phyloP scores from a whole-genome alignment of 148 eudicot genomes.

The Camellia granthamiana region DNA sequence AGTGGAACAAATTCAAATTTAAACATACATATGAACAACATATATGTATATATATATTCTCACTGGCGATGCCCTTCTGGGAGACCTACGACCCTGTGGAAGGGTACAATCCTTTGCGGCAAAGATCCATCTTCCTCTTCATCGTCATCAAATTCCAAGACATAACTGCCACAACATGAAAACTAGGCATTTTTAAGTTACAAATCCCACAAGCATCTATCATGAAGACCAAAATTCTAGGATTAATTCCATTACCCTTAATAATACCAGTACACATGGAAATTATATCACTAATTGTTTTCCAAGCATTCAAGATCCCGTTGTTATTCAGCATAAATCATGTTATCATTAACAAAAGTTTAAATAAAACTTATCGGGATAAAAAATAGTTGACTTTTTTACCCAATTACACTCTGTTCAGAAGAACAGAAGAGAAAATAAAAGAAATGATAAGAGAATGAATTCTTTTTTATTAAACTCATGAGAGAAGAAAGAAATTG shows the following conservation, averaged over 20 bases:
- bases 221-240: neutral
- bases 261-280: neutral
- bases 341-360: too few species aligned
- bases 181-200: neutral
- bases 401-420: too few species aligned
- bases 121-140: conserved; percentile 95
- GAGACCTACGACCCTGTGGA: conserved; percentile 72
- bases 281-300: neutral
- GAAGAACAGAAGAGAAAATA: too few species aligned
- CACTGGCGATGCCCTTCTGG: conserved; percentile 87
- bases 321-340: neutral
- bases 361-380: too few species aligned
- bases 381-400: too few species aligned
- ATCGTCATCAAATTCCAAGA: conserved; percentile 83
- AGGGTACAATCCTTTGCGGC: conserved; percentile 81
- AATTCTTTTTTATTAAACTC: too few species aligned
- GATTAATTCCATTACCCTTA: neutral
- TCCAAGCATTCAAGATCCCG: neutral
- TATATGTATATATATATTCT: conserved; percentile 11
- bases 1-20: neutral
- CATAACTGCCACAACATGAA: conserved; percentile 37
- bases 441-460: too few species aligned
- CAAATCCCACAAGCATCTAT: neutral
- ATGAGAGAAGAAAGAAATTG: too few species aligned
- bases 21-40: neutral